Evolutionary conservation across 176 grass and related monocot genomes (phyloP), one percentile per base, ranked within the genome.

Genomic region (Carex littledalei): DNA sequence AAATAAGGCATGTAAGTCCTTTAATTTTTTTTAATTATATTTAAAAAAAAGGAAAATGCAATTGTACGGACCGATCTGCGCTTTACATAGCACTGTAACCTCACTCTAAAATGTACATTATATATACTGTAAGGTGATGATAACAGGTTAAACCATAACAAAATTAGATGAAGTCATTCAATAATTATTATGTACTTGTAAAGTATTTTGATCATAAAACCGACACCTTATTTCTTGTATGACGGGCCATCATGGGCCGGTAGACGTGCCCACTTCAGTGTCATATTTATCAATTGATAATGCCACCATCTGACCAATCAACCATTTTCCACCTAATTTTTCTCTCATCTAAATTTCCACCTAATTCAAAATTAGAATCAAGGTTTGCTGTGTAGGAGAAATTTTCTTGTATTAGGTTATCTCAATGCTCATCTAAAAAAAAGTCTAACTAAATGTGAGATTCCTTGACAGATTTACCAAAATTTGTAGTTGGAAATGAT

Each of bases 281-380:
- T 31, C 11, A 9, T 43, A 18, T 41, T 18, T 73, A 29, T 81
- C 34, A 60, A 63, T 81, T 81, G 58, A 39, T 10, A 43, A 17
- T 14, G 24, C 2, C 18, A 50, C 9, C 1, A 80, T 52, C 79
- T 66, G 64, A 67, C 59, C 12, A 13, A 14, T 83, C 45, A 66
- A 52, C 63, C 15, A 47, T n/a, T 45, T 82, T 47, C 20, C 59
- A 82, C 63, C 80, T 68, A 66, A 83, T 65, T 83, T 81, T 83
- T 31, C 22, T 31, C 43, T 9, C 26, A 67, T 66, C 47, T 83
- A 83, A 63, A 2, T 81, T 63, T 62, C 31, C 8, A 81, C 55
- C 55, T 81, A 81, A 78, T 77, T 77, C 11, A 24, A 76, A 29
- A 15, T 52, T 21, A 75, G 45, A 75, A 45, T 52, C 59, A 75